A percentile compares a stretch with the other conserved stretches of the same genome.
Evolutionary conservation across 345 rosid genomes (phyloP).

Genomic region (Euphorbia pulcherrima): DNA sequence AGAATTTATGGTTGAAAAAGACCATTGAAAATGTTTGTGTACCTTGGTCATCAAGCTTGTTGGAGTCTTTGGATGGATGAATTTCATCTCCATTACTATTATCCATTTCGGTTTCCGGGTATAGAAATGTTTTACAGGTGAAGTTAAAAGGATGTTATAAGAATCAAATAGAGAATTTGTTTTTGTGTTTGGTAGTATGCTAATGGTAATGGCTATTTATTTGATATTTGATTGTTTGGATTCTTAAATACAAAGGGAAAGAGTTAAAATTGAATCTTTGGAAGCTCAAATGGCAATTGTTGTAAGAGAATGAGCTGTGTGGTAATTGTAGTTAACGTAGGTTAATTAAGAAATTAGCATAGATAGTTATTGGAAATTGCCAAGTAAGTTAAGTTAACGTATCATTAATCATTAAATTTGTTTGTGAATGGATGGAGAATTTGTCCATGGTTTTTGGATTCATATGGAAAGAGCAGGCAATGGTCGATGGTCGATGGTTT

Average conservation of each 20-base stretch:
- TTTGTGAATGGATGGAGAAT: too few relatives aligned
- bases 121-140: not conserved
- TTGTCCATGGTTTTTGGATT: too few relatives aligned
- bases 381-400: too few relatives aligned
- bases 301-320: not conserved
- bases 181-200: not conserved
- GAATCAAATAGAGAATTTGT: not conserved
- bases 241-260: not conserved
- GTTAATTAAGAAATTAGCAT: too few relatives aligned
- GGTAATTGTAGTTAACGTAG: not conserved
- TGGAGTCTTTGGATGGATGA: not conserved
- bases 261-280: not conserved
- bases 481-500: too few relatives aligned
- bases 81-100: not conserved
- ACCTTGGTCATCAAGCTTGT: conserved; percentile 4
- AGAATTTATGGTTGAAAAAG: too few relatives aligned
- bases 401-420: too few relatives aligned
- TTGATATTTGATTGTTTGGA: not conserved
- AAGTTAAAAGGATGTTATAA: not conserved
- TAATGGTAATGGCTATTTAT: not conserved
- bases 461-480: too few relatives aligned
- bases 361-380: too few relatives aligned
- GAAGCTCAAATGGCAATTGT: not conserved
- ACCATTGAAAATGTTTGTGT: not conserved
- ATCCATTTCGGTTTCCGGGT: too few relatives aligned